Percentiles rank a stretch among this genome's conserved stretches.
Conservation (phyloP, 441 rosid genomes). For the Syzygium malaccense region DNA sequence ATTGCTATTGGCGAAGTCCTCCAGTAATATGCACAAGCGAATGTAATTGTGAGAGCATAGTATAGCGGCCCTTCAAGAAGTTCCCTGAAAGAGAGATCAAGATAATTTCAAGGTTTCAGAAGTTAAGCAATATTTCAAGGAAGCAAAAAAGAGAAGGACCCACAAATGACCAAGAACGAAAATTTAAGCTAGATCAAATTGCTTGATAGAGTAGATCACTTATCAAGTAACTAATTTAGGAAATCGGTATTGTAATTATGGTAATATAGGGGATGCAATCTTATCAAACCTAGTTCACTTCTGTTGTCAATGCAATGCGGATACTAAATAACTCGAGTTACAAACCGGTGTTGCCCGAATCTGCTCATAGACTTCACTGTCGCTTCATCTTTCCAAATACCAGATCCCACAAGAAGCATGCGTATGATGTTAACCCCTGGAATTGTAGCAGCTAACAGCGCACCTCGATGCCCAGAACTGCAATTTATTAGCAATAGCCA, state of each 20-base stretch:
- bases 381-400: not conserved
- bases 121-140: not conserved
- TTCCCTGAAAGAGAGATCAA: not conserved
- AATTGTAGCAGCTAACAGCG: not conserved
- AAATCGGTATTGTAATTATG: not conserved
- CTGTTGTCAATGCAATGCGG: not conserved
- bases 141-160: not conserved
- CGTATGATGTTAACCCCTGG: not conserved
- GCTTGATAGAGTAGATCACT: not conserved
- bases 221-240: not conserved
- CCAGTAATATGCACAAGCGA: not conserved
- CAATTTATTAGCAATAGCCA: not conserved
- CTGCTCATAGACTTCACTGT: not conserved
- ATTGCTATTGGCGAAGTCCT: not conserved
- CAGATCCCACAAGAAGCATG: not conserved
- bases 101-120: not conserved
- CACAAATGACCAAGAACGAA: not conserved
- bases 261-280: not conserved
- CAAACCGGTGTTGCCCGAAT: not conserved
- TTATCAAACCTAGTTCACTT: not conserved
- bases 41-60: not conserved
- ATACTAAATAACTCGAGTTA: not conserved
- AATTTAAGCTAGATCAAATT: not conserved
- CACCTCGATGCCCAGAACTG: not conserved
- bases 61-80: not conserved